Conservation (phyloP, 2,329 filamentous ascomycete species). For the Aureobasidium uvarum region DNA sequence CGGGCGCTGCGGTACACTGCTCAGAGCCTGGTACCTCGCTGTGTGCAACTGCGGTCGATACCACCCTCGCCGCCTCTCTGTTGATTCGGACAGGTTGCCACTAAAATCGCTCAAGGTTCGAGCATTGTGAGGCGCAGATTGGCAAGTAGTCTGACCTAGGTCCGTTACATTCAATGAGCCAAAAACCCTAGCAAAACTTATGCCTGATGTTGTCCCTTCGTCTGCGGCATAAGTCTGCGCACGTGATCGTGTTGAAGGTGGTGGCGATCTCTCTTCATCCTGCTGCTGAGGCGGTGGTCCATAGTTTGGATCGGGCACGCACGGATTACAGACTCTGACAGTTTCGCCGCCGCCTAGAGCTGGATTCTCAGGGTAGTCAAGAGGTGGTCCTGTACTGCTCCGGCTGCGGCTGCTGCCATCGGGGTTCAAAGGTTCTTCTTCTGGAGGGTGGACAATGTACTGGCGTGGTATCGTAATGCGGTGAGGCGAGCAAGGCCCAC, state of each 20-base stretch:
- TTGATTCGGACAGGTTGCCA: not conserved
- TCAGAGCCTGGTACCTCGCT: slow-evolving; percentile 22
- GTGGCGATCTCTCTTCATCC: slow-evolving; percentile 13
- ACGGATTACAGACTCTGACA: slow-evolving; percentile 70
- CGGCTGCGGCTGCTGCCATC: slow-evolving; percentile 45
- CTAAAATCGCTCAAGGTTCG: slow-evolving; percentile 13
- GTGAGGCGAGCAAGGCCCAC: slow-evolving; percentile 84
- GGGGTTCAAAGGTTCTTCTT: slow-evolving; percentile 31
- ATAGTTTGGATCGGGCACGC: slow-evolving; percentile 60
- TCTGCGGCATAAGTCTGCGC: slow-evolving; percentile 24
- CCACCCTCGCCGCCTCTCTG: slow-evolving; percentile 14
- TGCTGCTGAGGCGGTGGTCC: slow-evolving; percentile 28
- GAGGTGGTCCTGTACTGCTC: slow-evolving; percentile 34
- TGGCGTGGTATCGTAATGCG: slow-evolving; percentile 91
- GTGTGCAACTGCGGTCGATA: slow-evolving; percentile 22
- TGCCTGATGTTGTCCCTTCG: not conserved
- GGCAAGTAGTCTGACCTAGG: not conserved
- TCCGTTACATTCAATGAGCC: slow-evolving; percentile 8
- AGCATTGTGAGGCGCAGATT: slow-evolving; percentile 19
- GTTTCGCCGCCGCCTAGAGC: slow-evolving; percentile 63
- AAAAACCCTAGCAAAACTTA: slow-evolving; percentile 22
- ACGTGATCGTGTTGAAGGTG: slow-evolving; percentile 28
- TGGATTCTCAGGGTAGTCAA: slow-evolving; percentile 43
- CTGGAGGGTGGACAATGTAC: slow-evolving; percentile 81
- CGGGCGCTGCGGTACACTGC: slow-evolving; percentile 19